Base-by-base conservation (phyloP, 495 filamentous ascomycete genomes). In the Penicillium coprophilum region DNA sequence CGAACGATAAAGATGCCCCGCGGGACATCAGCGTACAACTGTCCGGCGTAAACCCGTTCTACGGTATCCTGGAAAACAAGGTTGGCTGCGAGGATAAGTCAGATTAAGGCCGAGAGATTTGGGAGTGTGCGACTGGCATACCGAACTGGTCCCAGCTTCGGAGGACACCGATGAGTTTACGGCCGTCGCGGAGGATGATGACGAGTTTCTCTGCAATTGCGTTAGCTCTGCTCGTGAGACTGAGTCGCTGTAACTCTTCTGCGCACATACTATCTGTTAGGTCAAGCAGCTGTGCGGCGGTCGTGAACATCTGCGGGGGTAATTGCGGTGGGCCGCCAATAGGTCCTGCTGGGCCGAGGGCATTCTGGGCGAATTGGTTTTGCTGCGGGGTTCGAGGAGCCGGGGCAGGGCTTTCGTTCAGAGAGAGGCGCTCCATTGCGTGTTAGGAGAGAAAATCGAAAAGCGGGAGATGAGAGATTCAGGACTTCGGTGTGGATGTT, bases 81-180 rank as follows among this genome's bases (percentile, higher is more conserved):
- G 72, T 98, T 98, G 46, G 92, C 92, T 97, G 62, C 39, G 51
- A 34, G 40, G 48, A 41, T 17, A 13, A 47, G 49, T 53, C 32
- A 57, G 53, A 41, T 58, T 46, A 56, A 20, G 46, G 36, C 46
- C 23, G 15, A 46, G 47, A 54, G 56, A 34, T 21, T 31, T 43
- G 50, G 31, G 40, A 17, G 31, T 34, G 11, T 15, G 34, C 50
- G 43, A 46, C 48, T 38, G 30, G 61, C 80, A 62, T 86, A 94
- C 92, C 92, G 67, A 96, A 97, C 71, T 98, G 94, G 74, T 98
- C 94, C 92, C 95, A 98, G 66, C 91, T 96, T 61, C 94, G 80
- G 63, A 98, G 74, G 11, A 97, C 90, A 19, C 94, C 94, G 49
- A 94, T 89, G 58, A 96, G 77, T 73, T 96, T 97, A 56, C 92